These are phyloP conservation scores for Clarireedia hainanense DNA, from an alignment of 2,329 filamentous ascomycete species.

Conservation along the genomic window DNA sequence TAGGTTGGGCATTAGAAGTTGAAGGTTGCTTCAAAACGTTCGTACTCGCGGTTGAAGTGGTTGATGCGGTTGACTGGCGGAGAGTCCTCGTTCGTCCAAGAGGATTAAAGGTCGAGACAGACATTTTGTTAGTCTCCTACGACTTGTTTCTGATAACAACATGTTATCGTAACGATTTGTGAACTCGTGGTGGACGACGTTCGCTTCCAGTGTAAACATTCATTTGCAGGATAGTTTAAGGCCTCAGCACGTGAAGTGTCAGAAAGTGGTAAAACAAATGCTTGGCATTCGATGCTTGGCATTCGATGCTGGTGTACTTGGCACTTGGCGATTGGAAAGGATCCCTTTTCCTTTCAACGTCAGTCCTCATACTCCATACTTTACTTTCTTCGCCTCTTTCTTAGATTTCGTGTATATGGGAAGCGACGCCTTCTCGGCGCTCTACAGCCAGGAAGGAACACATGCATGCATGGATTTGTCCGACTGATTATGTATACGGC, in stretches of 20 bases:
- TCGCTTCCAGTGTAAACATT: too few relatives aligned
- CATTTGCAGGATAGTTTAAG: background rate
- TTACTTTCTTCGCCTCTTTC: background rate
- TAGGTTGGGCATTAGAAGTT: constrained; percentile 8
- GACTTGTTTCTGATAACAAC: constrained; percentile 7
- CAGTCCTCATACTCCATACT: background rate
- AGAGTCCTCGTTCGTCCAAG: constrained; percentile 22
- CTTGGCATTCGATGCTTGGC: background rate
- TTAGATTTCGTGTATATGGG: too few relatives aligned
- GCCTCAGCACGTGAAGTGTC: background rate
- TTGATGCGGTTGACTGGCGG: constrained; percentile 7
- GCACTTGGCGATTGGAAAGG: background rate
- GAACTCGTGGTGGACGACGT: background rate
- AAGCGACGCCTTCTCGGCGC: too few relatives aligned
- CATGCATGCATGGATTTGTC: too few relatives aligned
- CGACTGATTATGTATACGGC: too few relatives aligned
- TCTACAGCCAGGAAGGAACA: too few relatives aligned
- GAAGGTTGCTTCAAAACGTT: constrained; percentile 15
- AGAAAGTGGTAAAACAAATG: background rate
- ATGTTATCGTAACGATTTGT: constrained; percentile 6
- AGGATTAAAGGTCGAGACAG: constrained; percentile 18
- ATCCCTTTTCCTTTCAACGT: background rate
- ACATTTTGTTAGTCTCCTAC: constrained; percentile 13
- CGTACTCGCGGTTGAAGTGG: constrained; percentile 13
- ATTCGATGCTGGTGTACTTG: background rate